Base-by-base conservation (phyloP, 345 rosid genomes). In the Carallia brachiata region DNA sequence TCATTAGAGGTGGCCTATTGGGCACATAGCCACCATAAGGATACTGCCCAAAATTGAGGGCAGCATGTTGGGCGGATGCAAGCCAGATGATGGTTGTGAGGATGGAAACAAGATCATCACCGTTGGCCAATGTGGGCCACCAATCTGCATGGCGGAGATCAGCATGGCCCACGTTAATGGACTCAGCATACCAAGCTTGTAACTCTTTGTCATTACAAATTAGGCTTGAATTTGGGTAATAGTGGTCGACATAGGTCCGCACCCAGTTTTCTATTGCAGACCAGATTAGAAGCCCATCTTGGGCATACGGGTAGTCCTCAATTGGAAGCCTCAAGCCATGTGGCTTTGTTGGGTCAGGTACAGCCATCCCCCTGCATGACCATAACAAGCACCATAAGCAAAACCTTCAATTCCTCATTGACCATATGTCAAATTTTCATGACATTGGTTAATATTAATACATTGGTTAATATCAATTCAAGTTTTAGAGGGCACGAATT, bases 41-140 rank as follows among this genome's bases (percentile, higher is more conserved):
- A 53, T 96, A 96, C 73, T 96, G 99, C 40, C 98, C 99, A 15
- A 96, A 96, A 59, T 96, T 96, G 18, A 96, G 96, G 0, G 99
- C 96, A 0, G 98, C 99, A n/a, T 96, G 99, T 36, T 92, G 98
- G 2, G 99, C 99, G 0, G 99, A 96, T 4, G 94, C 89, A 7
- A 96, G 97, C 99, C 99, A 96, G 34, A 96, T 80, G 56, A 96
- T 47, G 71, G 88, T 89, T 59, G 98, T 88, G 30, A 96, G 77
- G 76, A 89, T 50, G 2, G 90, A 87, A 74, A 81, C 70, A 1
- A 96, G 89, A 68, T 92, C 79, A 1, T 89, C 89, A 0, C 70
- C 74, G 60, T 78, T 84, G 7, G 71, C 76, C 66, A 95, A 75
- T 18, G 75, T 64, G 17, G 99, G 98, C 99, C 99, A 96, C 99